phyloP scores from a whole-genome alignment of 129 eudicot species.

The Pittosporum tobira region DNA sequence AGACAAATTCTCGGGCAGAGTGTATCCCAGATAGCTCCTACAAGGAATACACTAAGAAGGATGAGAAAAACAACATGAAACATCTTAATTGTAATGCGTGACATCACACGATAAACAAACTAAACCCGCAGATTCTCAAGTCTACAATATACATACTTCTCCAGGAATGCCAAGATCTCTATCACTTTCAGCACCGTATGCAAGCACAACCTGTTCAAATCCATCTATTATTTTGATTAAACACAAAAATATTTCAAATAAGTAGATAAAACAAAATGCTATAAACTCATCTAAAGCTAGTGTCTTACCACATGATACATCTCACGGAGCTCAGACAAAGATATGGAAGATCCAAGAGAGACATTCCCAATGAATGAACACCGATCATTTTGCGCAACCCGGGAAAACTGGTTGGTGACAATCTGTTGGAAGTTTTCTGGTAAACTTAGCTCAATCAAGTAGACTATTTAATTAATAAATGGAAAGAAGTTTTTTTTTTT shows the following conservation, averaged over 20 bases:
- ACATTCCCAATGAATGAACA: conserved; percentile 81
- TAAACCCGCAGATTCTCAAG: not conserved
- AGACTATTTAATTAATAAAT: conserved; percentile 1
- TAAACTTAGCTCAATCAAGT: conserved; percentile 41
- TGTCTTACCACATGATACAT: conserved; percentile 78
- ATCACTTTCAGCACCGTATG: conserved; percentile 98
- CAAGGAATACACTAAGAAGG: conserved; percentile 10
- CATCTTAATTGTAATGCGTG: not conserved
- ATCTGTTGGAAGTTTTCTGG: conserved; percentile 82
- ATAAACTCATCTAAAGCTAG: not conserved
- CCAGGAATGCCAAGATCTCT: conserved; percentile 74
- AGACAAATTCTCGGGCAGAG: conserved; percentile 96
- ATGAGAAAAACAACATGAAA: not conserved
- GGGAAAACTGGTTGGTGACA: conserved; percentile 85
- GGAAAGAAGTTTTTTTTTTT: not conserved
- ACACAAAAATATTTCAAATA: not conserved
- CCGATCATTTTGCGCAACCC: conserved; percentile 65
- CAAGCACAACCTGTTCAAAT: conserved; percentile 73
- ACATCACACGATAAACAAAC: not conserved
- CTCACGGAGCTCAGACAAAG: conserved; percentile 72
- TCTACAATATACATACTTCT: conserved; percentile 41
- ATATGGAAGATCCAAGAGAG: conserved; percentile 70
- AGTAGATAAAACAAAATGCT: conserved; percentile 8
- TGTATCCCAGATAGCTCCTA: conserved; percentile 69
- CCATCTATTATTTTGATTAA: conserved; percentile 7